Percentiles rank a stretch among this genome's conserved stretches.
These are phyloP conservation scores for Penicillium sp. DNA, from an alignment of 2,329 filamentous ascomycete species.

Conservation along the genomic window DNA sequence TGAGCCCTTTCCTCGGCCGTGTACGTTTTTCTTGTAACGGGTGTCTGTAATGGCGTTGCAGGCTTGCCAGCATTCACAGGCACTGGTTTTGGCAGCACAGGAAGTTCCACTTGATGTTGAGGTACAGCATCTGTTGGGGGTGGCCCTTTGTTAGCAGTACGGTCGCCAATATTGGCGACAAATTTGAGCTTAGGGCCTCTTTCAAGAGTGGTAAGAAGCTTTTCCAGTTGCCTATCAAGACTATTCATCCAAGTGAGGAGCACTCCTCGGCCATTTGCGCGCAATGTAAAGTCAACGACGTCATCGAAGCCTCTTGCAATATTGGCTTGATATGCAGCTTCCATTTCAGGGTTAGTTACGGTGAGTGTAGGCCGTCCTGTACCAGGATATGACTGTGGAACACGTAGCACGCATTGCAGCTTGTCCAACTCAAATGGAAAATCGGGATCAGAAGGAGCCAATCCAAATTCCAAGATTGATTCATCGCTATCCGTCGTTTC, in stretches of 20 bases:
- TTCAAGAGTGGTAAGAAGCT: constrained; percentile 65
- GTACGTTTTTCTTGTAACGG: constrained; percentile 50
- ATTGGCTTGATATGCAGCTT: constrained; percentile 71
- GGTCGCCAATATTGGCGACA: constrained; percentile 55
- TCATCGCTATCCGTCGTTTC: constrained; percentile 50
- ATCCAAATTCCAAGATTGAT: constrained; percentile 61
- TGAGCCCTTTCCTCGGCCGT: constrained; percentile 60
- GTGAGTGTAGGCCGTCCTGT: constrained; percentile 56
- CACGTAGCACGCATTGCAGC: constrained; percentile 65
- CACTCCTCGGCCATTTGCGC: constrained; percentile 47
- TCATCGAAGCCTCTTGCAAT: constrained; percentile 71
- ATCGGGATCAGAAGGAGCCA: constrained; percentile 76
- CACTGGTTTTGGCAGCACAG: constrained; percentile 1
- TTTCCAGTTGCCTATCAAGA: constrained; percentile 71
- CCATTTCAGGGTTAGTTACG: constrained; percentile 69
- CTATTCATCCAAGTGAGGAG: constrained; percentile 67
- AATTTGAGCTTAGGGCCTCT: constrained; percentile 73
- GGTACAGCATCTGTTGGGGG: constrained; percentile 3
- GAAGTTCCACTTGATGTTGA: not conserved
- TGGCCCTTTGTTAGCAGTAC: constrained; percentile 29
- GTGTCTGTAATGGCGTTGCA: constrained; percentile 1
- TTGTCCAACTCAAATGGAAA: constrained; percentile 75
- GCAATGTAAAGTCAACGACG: constrained; percentile 56
- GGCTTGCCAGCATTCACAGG: not conserved
- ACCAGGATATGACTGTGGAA: constrained; percentile 65